Base-by-base conservation (phyloP, 495 filamentous ascomycete genomes). In the Cercophora scortea region DNA sequence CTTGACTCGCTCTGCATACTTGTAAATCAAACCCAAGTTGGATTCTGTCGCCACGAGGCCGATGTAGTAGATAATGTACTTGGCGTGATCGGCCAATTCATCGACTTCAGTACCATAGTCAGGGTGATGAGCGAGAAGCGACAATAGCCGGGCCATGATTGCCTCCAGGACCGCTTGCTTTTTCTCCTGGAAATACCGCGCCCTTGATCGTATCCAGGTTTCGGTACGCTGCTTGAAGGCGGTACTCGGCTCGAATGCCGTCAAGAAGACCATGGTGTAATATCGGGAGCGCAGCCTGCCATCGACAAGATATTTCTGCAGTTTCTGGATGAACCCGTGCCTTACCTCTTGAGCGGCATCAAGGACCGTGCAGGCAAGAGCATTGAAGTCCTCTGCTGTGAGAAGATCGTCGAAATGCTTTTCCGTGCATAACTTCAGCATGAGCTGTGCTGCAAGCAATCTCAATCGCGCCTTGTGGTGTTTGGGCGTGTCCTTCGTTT, bases 1-100 rank as follows among this genome's bases (percentile, higher is more conserved):
- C 70, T 99, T 99, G 45, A 95, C 85, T 8, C 90, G 84, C 71
- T 97, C 89, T 15, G 88, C 92, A 45, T 95, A 82, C 66, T 95
- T 89, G 73, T 85, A 94, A 52, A 99, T 91, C 53, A 95, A 69
- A 0, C 87, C 85, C 8, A 97, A 74, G 59, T 96, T 97, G 16
- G 87, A 82, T 58, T 89, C 84, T 32, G 84, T 94, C 10, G 87
- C 90, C 13, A 96, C 84, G 25, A 83, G 81, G 36, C 76, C 81
- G 39, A 97, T 71, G 64, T 96, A 99, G 69, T 90, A 96, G 19
- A 96, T 70, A 47, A 97, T 80, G 64, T 96, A 99, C 59, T 72
- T 81, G 6, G 86, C 81, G 61, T 92, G 87, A 61, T 95, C 89
- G 16, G 81, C 71, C 43, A 96, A 68, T 47, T 92, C 87, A 6